Evolutionary conservation across 2,329 filamentous ascomycete genomes (phyloP).

Genomic region (Fusarium sp.): DNA sequence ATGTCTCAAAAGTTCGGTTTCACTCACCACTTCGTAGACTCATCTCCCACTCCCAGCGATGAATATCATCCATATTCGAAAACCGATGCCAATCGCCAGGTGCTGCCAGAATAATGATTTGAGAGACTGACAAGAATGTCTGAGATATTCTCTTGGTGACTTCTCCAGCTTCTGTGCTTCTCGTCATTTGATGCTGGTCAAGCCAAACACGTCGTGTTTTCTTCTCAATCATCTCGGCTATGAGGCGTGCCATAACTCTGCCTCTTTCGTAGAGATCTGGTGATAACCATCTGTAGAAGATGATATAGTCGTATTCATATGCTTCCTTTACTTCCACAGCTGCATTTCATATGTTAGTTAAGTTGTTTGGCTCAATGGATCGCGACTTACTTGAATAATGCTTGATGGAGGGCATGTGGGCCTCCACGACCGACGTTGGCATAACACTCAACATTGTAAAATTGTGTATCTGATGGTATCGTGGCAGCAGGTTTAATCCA

Average conservation of each 20-base stretch:
- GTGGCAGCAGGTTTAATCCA: fast-evolving
- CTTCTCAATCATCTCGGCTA: constrained; percentile 18
- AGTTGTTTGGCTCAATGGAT: fast-evolving
- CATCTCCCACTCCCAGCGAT: constrained; percentile 29
- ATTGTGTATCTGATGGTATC: fast-evolving
- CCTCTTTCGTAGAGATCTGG: constrained; percentile 21
- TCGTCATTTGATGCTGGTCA: constrained; percentile 18
- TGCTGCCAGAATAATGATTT: constrained; percentile 9
- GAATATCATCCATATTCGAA: constrained; percentile 18
- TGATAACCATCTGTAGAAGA: constrained; percentile 21
- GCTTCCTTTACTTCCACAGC: neutral
- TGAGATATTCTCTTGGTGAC: constrained; percentile 9
- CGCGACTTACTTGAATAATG: neutral
- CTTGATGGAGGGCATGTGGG: neutral
- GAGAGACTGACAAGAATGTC: constrained; percentile 2
- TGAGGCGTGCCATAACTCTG: constrained; percentile 22
- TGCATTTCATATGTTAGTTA: neutral
- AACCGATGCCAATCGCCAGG: constrained; percentile 13
- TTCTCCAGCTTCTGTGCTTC: neutral
- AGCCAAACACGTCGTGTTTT: constrained; percentile 16
- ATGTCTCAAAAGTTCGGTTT: fast-evolving
- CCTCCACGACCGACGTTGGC: neutral
- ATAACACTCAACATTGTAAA: neutral
- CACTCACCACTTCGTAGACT: constrained; percentile 20
- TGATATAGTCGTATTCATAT: constrained; percentile 15